Percentiles rank a stretch among this genome's conserved stretches.
Evolutionary conservation across 106 monocot genomes (phyloP).

Genomic region (Alisma plantagoaquatica): DNA sequence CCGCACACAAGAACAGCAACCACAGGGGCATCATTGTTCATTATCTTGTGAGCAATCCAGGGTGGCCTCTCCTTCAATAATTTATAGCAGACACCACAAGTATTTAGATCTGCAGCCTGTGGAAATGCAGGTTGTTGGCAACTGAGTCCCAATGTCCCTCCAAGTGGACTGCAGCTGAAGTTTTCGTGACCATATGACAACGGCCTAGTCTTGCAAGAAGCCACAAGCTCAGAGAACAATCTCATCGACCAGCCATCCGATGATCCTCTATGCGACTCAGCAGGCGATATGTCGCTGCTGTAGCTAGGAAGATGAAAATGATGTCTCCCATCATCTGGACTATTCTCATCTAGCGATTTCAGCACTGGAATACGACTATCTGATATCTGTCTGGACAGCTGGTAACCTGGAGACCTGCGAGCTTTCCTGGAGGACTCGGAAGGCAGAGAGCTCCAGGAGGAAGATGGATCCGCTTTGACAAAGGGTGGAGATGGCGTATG

Average conservation of each 20-base stretch:
- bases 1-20: slow-evolving; percentile 72
- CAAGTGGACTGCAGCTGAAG: slow-evolving; percentile 12
- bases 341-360: slow-evolving; percentile 44
- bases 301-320: slow-evolving; percentile 29
- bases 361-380: slow-evolving; percentile 44
- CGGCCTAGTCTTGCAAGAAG: slow-evolving; percentile 50
- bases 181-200: slow-evolving; percentile 55
- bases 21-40: slow-evolving; percentile 38
- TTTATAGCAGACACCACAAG: slow-evolving; percentile 67
- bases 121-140: slow-evolving; percentile 1
- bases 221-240: slow-evolving; percentile 82
- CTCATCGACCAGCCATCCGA: slow-evolving; percentile 90
- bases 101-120: slow-evolving; percentile 23
- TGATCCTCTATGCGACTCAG: slow-evolving; percentile 54
- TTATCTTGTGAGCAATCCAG: slow-evolving; percentile 45
- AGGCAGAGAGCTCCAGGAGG: slow-evolving; percentile 26
- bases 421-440: slow-evolving; percentile 35
- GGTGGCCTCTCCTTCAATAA: slow-evolving; percentile 49
- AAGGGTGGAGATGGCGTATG: slow-evolving; percentile 14
- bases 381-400: slow-evolving; percentile 39
- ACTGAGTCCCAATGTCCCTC: slow-evolving; percentile 15
- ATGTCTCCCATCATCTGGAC: slow-evolving; percentile 25
- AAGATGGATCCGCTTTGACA: slow-evolving; percentile 30
- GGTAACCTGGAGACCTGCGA: slow-evolving; percentile 30
- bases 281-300: slow-evolving; percentile 38